phyloP scores from a whole-genome alignment of 2,329 filamentous ascomycete species.

The Sclerotinia glacialis region DNA sequence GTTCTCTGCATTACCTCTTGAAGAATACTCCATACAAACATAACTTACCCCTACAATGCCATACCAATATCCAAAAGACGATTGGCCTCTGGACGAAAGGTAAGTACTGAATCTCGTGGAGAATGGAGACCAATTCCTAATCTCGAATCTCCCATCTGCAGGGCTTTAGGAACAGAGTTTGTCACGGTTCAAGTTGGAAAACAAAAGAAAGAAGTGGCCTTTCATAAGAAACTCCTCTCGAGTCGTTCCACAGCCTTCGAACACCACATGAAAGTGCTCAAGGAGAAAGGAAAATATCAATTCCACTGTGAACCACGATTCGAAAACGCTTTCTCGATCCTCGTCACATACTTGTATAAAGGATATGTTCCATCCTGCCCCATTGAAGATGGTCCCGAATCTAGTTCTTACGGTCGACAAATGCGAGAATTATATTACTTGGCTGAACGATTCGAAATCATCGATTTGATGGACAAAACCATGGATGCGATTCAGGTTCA shows the following conservation, averaged over 20 bases:
- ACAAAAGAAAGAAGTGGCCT: constrained; percentile 16
- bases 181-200: constrained; percentile 17
- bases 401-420: constrained; percentile 5
- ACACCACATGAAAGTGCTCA: constrained; percentile 13
- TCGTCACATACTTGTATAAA: constrained; percentile 20
- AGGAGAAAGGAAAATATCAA: constrained; percentile 20
- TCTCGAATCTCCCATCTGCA: not conserved
- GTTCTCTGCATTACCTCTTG: too few species aligned
- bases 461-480: constrained; percentile 21
- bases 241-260: constrained; percentile 21
- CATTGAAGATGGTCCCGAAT: not conserved
- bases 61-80: not conserved
- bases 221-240: constrained; percentile 21
- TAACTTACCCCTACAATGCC: not conserved
- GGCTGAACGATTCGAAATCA: constrained; percentile 20
- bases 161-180: constrained; percentile 15
- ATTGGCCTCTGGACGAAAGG: constrained; percentile 20
- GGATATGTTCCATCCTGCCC: constrained; percentile 18
- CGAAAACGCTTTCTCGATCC: constrained; percentile 15
- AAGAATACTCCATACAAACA: not conserved
- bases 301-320: constrained; percentile 19
- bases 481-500: constrained; percentile 19
- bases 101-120: not conserved
- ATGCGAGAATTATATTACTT: constrained; percentile 19
- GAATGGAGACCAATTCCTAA: not conserved